Percentiles rank a stretch among this genome's conserved stretches.
Conservation (phyloP, 108 stramenopile species). For the Nannochloropsis gaditana region DNA sequence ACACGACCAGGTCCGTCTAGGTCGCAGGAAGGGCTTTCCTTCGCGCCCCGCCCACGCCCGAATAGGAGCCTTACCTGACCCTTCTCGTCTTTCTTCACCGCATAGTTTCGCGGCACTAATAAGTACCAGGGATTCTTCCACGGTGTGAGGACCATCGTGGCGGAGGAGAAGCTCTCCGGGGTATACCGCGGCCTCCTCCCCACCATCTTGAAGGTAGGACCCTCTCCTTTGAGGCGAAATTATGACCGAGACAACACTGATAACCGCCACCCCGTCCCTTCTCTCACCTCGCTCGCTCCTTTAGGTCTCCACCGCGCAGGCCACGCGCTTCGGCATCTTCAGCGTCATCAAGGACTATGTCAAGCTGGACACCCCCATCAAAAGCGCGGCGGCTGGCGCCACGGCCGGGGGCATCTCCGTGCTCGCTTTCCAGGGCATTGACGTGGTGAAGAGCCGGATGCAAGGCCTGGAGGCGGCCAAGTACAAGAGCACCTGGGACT, state of each 20-base stretch:
- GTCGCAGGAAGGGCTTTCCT: not conserved
- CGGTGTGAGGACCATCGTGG: constrained; percentile 40
- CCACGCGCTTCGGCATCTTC: constrained; percentile 45
- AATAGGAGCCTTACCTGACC: not conserved
- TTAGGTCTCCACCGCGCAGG: constrained; percentile 42
- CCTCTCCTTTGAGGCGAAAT: too few species aligned
- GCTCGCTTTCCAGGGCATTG: constrained; percentile 40
- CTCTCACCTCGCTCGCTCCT: not conserved
- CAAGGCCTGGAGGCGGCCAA: constrained; percentile 37
- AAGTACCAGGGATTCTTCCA: constrained; percentile 44
- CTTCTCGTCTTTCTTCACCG: not conserved
- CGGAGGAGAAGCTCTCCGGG: constrained; percentile 28
- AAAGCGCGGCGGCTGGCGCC: constrained; percentile 29
- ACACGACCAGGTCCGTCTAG: constrained; percentile 45
- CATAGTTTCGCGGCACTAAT: constrained; percentile 11
- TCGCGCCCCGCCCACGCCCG: too few species aligned
- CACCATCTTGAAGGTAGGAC: constrained; percentile 36
- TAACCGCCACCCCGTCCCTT: not conserved
- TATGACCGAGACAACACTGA: too few species aligned
- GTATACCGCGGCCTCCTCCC: constrained; percentile 42
- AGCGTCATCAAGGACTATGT: constrained; percentile 25
- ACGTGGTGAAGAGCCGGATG: constrained; percentile 47
- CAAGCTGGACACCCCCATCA: constrained; percentile 15
- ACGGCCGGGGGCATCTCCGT: constrained; percentile 28
- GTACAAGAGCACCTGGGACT: constrained; percentile 31